Conservation (phyloP, 306 rosid species). For the Arachis hypogaea region DNA sequence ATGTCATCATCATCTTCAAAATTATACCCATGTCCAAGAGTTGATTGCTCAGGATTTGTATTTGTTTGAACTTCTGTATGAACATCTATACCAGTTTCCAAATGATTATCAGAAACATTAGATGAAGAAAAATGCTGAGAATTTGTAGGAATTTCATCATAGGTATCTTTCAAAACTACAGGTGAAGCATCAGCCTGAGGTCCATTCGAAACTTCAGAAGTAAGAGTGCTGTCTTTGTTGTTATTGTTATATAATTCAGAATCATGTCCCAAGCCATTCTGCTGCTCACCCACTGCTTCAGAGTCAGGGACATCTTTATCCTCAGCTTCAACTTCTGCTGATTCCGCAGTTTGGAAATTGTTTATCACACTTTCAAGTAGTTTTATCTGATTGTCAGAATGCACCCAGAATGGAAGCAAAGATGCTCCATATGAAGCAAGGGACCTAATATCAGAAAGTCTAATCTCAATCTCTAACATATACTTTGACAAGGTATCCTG, state of each 20-base stretch:
- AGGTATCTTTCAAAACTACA: constrained; percentile 28
- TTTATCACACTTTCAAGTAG: constrained; percentile 65
- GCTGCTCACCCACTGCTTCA: constrained; percentile 40
- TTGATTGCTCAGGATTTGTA: constrained; percentile 48
- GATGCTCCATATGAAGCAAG: constrained; percentile 67
- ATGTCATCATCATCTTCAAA: constrained; percentile 84
- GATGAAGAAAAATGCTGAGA: constrained; percentile 44
- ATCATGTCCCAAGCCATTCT: constrained; percentile 37
- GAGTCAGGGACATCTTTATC: constrained; percentile 40
- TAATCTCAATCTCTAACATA: constrained; percentile 75
- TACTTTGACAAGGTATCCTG: constrained; percentile 54
- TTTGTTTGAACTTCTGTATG: constrained; percentile 49
- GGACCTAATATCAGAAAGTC: constrained; percentile 79
- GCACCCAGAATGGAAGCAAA: constrained; percentile 87
- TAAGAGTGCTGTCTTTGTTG: constrained; percentile 36
- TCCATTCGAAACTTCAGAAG: constrained; percentile 44
- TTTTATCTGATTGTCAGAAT: constrained; percentile 74
- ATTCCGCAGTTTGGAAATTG: constrained; percentile 43
- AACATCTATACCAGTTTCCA: constrained; percentile 39
- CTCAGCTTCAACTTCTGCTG: constrained; percentile 48
- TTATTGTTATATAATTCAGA: constrained; percentile 45
- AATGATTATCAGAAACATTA: constrained; percentile 38
- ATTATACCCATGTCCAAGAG: constrained; percentile 42
- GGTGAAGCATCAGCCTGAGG: constrained; percentile 42
- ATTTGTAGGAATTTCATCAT: constrained; percentile 33